These are phyloP conservation scores for Obba rivulosa DNA, from an alignment of 768 basidiomycete genomes.

Conservation along the genomic window DNA sequence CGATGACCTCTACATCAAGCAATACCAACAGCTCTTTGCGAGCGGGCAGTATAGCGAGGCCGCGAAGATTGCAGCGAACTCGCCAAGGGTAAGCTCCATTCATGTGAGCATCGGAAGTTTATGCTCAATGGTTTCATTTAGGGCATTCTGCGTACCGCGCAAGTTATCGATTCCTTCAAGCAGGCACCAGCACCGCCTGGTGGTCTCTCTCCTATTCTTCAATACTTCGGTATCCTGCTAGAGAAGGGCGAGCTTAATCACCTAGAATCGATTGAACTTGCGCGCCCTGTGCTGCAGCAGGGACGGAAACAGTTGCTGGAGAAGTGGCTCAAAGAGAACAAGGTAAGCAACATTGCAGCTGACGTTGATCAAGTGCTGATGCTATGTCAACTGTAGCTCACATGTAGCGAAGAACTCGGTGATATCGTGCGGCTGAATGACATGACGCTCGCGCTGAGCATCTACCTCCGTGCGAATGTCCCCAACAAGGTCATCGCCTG, in stretches of 20 bases:
- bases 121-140: conserved; percentile 22
- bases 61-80: conserved; percentile 96
- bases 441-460: conserved; percentile 94
- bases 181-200: conserved; percentile 86
- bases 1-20: conserved; percentile 92
- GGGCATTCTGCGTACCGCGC: conserved; percentile 92
- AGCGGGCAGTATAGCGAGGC: conserved; percentile 88
- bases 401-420: conserved; percentile 97
- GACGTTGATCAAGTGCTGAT: neutral
- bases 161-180: conserved; percentile 98
- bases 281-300: conserved; percentile 92
- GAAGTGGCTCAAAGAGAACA: conserved; percentile 99
- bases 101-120: neutral
- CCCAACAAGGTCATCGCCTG: conserved; percentile 99
- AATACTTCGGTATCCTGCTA: conserved; percentile 97
- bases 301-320: conserved; percentile 95
- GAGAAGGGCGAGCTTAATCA: conserved; percentile 99
- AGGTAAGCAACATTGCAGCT: conserved; percentile 42
- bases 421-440: conserved; percentile 94
- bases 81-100: conserved; percentile 59
- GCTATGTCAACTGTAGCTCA: conserved; percentile 54
- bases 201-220: conserved; percentile 89
- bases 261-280: conserved; percentile 91
- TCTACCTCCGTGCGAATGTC: conserved; percentile 95
- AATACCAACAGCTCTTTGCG: conserved; percentile 89